Percentiles rank a stretch among this genome's conserved stretches.
Conservation (phyloP, 257 asterid genomes). For the Marsdenia floribunda region DNA sequence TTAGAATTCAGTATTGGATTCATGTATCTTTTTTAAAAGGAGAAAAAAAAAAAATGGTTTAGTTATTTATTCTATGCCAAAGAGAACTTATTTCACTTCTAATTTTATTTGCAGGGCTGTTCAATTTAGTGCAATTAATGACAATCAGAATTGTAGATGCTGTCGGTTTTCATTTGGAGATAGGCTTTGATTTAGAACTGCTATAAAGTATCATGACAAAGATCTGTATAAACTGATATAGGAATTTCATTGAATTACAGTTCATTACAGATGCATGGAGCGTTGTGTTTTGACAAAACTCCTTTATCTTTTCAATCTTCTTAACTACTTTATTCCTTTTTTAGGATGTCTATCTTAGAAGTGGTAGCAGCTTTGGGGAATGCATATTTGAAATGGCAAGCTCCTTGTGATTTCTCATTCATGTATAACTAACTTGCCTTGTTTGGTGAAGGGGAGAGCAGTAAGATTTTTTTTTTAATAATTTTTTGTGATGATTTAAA, state of each 20-base stretch:
- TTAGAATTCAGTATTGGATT: no score
- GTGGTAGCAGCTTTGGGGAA: neutral
- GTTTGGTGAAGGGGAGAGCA: neutral
- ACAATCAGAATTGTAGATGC: neutral
- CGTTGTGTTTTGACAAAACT: neutral
- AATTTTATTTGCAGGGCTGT: neutral
- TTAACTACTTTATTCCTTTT: neutral
- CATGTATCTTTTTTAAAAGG: no score
- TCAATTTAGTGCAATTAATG: neutral
- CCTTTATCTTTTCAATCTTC: neutral
- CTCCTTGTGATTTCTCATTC: neutral
- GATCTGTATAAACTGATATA: no score
- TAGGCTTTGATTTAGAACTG: neutral
- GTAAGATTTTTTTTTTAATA: neutral
- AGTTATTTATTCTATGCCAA: neutral
- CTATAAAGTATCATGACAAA: neutral
- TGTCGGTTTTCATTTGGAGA: neutral
- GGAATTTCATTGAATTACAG: no score
- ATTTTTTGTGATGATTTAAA: no score
- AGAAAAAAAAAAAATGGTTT: no score
- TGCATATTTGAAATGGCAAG: no score
- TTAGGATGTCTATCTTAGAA: neutral
- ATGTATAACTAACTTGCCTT: no score
- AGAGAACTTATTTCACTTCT: neutral
- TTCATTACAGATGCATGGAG: neutral